Evolutionary conservation across 1,139 yeast genomes (phyloP).

Genomic region (Blastobotrys apis): DNA sequence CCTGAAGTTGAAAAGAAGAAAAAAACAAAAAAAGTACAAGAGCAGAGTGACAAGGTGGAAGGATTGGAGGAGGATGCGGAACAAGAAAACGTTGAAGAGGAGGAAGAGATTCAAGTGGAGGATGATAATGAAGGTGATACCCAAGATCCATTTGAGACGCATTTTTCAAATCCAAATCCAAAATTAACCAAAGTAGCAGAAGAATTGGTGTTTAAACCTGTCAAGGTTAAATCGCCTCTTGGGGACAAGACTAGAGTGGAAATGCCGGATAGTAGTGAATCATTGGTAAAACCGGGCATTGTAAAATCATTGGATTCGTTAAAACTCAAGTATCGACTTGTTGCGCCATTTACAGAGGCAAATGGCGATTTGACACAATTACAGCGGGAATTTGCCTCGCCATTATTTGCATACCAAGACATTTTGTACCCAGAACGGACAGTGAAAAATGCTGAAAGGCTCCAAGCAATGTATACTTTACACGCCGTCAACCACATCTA

Average conservation of each 20-base stretch:
- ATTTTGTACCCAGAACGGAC: constrained; percentile 58
- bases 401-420: constrained; percentile 72
- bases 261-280: not conserved
- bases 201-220: constrained; percentile 10
- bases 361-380: constrained; percentile 34
- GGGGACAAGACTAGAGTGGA: constrained; percentile 7
- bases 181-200: constrained; percentile 34
- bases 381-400: constrained; percentile 48
- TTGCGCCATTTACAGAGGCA: constrained; percentile 25
- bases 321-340: constrained; percentile 31
- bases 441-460: constrained; percentile 41
- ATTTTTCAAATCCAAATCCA: constrained; percentile 58
- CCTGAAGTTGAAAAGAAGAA: constrained; percentile 43
- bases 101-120: constrained; percentile 34
- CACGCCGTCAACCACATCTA: constrained; percentile 80
- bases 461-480: constrained; percentile 60
- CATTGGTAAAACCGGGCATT: not conserved
- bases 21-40: constrained; percentile 23
- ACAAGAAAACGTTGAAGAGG: constrained; percentile 31
- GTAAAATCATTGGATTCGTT: constrained; percentile 11
- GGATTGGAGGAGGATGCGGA: constrained; percentile 30
- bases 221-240: constrained; percentile 1
- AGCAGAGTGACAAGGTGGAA: constrained; percentile 22
- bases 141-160: constrained; percentile 64
- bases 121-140: constrained; percentile 41